These are phyloP conservation scores for Taxawa tesnikishii DNA, from an alignment of 2,329 filamentous ascomycete species.

Conservation along the genomic window DNA sequence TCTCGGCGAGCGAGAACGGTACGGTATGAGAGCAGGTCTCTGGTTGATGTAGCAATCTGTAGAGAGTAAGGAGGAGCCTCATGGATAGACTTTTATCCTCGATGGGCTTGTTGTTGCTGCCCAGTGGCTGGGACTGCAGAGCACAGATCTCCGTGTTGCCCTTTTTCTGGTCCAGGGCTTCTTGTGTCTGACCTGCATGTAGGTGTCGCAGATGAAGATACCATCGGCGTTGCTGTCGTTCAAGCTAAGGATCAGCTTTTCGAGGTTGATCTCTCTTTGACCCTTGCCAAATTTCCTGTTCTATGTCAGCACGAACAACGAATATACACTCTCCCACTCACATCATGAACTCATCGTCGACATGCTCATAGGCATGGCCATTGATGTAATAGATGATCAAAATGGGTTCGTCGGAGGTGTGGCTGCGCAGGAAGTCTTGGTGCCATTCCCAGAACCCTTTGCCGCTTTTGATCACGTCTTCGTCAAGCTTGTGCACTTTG, in stretches of 20 bases:
- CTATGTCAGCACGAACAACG: conserved; percentile 1
- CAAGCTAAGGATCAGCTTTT: conserved; percentile 1
- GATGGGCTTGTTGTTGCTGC: background rate
- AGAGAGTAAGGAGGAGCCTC: background rate
- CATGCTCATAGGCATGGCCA: background rate
- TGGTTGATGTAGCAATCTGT: background rate
- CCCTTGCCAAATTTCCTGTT: background rate
- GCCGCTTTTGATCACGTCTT: background rate
- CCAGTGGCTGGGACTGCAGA: background rate
- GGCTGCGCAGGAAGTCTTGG: background rate
- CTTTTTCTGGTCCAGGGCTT: background rate
- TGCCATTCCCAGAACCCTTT: background rate
- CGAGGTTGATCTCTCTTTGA: background rate
- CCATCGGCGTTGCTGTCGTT: background rate
- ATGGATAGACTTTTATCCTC: background rate
- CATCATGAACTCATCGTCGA: background rate
- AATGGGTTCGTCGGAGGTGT: background rate
- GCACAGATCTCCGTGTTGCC: conserved; percentile 2
- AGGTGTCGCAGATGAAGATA: conserved; percentile 3
- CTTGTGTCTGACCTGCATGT: background rate
- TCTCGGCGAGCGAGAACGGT: background rate
- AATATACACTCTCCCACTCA: background rate
- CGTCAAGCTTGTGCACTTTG: background rate
- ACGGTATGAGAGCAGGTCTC: background rate
- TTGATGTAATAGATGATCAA: background rate